phyloP scores from a whole-genome alignment of 805 yeast genomes.

The Saccharomycopsis babjevae region DNA sequence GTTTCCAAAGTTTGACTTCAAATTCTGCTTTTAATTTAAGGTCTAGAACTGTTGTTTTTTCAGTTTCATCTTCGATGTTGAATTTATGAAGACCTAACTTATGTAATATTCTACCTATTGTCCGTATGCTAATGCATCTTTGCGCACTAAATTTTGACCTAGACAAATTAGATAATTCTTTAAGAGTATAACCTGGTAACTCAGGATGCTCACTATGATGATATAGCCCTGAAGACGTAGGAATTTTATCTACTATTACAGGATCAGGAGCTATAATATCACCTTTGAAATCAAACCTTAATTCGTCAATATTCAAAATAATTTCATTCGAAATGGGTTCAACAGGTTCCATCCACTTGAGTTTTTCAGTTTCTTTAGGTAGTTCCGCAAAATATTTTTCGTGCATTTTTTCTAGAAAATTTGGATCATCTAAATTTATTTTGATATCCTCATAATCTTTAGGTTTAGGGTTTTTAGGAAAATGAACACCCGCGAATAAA shows the following conservation, averaged over 20 bases:
- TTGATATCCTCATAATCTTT: conserved; percentile 26
- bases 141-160: conserved; percentile 79
- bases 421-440: conserved; percentile 64
- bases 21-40: conserved; percentile 31
- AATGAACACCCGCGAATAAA: conserved; percentile 45
- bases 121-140: conserved; percentile 75
- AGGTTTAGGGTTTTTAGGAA: conserved; percentile 41
- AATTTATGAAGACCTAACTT: conserved; percentile 59
- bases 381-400: conserved; percentile 83
- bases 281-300: conserved; percentile 86
- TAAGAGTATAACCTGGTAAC: conserved; percentile 84
- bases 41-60: conserved; percentile 28
- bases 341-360: conserved; percentile 87
- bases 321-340: conserved; percentile 32
- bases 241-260: conserved; percentile 31
- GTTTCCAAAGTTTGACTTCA: conserved; percentile 57
- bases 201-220: conserved; percentile 87
- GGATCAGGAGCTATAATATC: conserved; percentile 53
- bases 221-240: conserved; percentile 63
- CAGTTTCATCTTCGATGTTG: conserved; percentile 31
- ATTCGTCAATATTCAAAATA: conserved; percentile 36
- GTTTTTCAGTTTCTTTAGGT: conserved; percentile 68
- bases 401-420: conserved; percentile 68
- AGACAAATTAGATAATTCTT: conserved; percentile 69
- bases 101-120: conserved; percentile 77